Conservation (phyloP, 208 protist genomes). For the Crithidia sp. region DNA sequence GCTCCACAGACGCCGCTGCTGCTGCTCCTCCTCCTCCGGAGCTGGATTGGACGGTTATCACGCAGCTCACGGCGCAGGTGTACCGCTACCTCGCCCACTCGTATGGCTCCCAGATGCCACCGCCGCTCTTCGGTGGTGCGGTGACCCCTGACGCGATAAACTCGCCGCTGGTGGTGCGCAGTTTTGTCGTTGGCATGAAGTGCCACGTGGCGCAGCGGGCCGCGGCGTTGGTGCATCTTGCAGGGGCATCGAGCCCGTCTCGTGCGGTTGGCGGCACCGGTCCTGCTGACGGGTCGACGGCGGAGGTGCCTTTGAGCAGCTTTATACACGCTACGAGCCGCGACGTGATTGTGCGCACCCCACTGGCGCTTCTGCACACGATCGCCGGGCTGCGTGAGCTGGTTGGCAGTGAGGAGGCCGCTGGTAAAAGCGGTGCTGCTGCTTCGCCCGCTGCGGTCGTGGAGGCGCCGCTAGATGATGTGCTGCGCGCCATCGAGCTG, state of each 20-base stretch:
- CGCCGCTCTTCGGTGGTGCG: conserved; percentile 59
- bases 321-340: conserved; percentile 5
- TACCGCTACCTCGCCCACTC: conserved; percentile 85
- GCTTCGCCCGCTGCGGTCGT: conserved; percentile 10
- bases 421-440: background rate
- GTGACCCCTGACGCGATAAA: conserved; percentile 12
- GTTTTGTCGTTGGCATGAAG: conserved; percentile 56
- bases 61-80: conserved; percentile 79
- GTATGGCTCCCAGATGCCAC: conserved; percentile 85
- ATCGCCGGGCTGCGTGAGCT: conserved; percentile 22
- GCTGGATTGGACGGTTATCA: conserved; percentile 52
- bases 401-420: background rate
- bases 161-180: conserved; percentile 25
- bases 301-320: conserved; percentile 4
- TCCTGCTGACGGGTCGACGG: background rate
- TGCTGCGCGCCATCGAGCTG: conserved; percentile 49
- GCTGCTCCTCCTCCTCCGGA: background rate
- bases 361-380: conserved; percentile 23
- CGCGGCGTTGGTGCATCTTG: conserved; percentile 35
- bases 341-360: conserved; percentile 34
- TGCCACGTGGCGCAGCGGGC: conserved; percentile 45
- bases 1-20: background rate
- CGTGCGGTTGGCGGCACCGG: background rate
- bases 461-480: conserved; percentile 28
- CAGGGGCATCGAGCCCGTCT: background rate